Evolutionary conservation across 441 rosid genomes (phyloP).

Genomic region (Gossypium trilobum): DNA sequence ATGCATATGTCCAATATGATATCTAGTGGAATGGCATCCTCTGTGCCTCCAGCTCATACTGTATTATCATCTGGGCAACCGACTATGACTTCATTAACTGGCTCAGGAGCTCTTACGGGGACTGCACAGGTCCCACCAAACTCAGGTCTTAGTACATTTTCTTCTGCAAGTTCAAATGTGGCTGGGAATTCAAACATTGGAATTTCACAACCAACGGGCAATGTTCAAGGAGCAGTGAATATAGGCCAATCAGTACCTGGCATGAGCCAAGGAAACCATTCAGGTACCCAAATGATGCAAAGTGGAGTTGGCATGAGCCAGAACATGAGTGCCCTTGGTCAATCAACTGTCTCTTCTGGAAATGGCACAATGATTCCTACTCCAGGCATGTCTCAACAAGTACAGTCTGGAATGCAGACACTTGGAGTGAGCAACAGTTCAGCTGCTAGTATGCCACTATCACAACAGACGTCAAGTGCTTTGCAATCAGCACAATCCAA

Average conservation of each 20-base stretch:
- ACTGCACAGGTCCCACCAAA: conserved; percentile 56
- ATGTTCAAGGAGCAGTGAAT: conserved; percentile 39
- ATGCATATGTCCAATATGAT: conserved; percentile 97
- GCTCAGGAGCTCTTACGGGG: conserved; percentile 60
- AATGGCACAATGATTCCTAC: conserved; percentile 77
- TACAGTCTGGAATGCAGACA: conserved; percentile 59
- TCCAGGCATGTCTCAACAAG: conserved; percentile 84
- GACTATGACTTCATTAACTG: conserved; percentile 48
- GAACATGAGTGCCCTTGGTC: conserved; percentile 59
- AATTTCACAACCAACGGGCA: conserved; percentile 58
- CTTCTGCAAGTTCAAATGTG: conserved; percentile 52
- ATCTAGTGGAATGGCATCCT: conserved; percentile 79
- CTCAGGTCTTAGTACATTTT: conserved; percentile 49
- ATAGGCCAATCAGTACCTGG: conserved; percentile 48
- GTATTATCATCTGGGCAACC: conserved; percentile 71
- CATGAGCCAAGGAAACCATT: conserved; percentile 74
- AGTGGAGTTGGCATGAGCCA: conserved; percentile 66
- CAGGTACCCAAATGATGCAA: conserved; percentile 75
- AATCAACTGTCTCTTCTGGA: conserved; percentile 57
- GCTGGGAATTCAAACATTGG: conserved; percentile 60
- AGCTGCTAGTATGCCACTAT: conserved; percentile 53
- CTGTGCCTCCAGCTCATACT: conserved; percentile 66
- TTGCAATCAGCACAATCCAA: conserved; percentile 68
- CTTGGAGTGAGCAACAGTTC: conserved; percentile 54
- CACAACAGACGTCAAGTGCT: conserved; percentile 62